phyloP scores from a whole-genome alignment of 2,329 filamentous ascomycete genomes.

The Didymella pinodella region DNA sequence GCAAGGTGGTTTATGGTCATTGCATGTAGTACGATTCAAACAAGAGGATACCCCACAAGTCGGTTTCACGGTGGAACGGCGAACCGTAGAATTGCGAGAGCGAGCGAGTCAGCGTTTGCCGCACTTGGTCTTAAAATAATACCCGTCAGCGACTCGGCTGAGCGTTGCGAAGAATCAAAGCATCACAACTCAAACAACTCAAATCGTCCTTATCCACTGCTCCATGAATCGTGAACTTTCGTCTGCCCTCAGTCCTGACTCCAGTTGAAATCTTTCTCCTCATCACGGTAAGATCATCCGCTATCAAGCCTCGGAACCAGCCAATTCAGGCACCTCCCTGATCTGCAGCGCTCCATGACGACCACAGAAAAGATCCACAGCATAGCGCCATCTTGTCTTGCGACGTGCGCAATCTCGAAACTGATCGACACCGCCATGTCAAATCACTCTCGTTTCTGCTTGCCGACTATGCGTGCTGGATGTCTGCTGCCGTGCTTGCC shows the following conservation, averaged over 20 bases:
- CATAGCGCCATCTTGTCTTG: constrained; percentile 15
- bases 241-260: not conserved
- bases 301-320: not conserved
- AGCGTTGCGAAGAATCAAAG: constrained; percentile 7
- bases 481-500: not conserved
- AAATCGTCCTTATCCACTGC: constrained; percentile 5
- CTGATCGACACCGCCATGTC: constrained; percentile 12
- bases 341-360: constrained; percentile 15
- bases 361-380: constrained; percentile 12
- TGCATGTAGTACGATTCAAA: constrained; percentile 15
- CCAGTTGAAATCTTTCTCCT: constrained; percentile 7
- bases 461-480: not conserved
- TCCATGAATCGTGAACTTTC: not conserved
- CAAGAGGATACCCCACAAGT: constrained; percentile 23
- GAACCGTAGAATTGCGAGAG: constrained; percentile 14
- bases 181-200: constrained; percentile 9
- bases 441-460: constrained; percentile 7
- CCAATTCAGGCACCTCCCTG: constrained; percentile 6
- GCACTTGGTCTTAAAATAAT: constrained; percentile 6
- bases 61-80: constrained; percentile 20
- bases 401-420: constrained; percentile 15
- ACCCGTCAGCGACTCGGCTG: constrained; percentile 9
- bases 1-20: not conserved
- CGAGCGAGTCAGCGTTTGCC: constrained; percentile 14
- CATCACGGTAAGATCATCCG: constrained; percentile 14